Conservation (phyloP, 345 rosid species). For the Carallia pectinifolia region DNA sequence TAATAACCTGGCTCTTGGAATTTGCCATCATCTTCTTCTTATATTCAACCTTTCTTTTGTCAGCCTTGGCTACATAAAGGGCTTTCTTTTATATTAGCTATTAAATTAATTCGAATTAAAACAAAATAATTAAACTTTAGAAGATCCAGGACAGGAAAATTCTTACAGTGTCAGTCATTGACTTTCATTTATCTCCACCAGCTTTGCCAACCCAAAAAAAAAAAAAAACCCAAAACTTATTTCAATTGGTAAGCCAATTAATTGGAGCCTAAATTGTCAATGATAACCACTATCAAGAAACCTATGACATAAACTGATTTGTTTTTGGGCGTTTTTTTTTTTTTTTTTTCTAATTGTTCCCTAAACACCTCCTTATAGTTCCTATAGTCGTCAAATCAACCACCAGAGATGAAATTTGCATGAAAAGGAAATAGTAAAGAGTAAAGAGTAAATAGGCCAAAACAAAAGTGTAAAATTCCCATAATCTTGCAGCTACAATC, state of each 20-base stretch:
- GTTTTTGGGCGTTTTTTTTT: slow-evolving; percentile 92
- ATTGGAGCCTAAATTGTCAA: neutral
- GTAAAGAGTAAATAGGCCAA: neutral
- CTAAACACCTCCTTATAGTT: slow-evolving; percentile 70
- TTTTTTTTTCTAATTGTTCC: slow-evolving; percentile 54
- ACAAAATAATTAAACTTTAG: no score
- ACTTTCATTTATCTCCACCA: slow-evolving; percentile 94
- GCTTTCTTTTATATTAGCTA: slow-evolving; percentile 59
- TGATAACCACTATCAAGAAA: neutral
- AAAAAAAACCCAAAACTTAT: neutral
- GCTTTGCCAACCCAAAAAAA: slow-evolving; percentile 83
- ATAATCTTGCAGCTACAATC: neutral
- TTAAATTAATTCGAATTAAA: no score
- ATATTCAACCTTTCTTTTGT: slow-evolving; percentile 74
- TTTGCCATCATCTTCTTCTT: slow-evolving; percentile 86
- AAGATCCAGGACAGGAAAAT: neutral
- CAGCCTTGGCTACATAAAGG: slow-evolving; percentile 69
- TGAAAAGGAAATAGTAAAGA: neutral
- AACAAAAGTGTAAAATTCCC: neutral
- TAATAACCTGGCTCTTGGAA: slow-evolving; percentile 47
- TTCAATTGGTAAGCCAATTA: neutral
- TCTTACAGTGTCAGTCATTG: slow-evolving; percentile 65
- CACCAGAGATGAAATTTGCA: no score
- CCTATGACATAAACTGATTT: slow-evolving; percentile 91
- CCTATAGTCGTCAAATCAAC: slow-evolving; percentile 30